These are phyloP conservation scores for Backusella macrospora DNA, from an alignment of 192 early-diverging fungal species.

Conservation along the genomic window DNA sequence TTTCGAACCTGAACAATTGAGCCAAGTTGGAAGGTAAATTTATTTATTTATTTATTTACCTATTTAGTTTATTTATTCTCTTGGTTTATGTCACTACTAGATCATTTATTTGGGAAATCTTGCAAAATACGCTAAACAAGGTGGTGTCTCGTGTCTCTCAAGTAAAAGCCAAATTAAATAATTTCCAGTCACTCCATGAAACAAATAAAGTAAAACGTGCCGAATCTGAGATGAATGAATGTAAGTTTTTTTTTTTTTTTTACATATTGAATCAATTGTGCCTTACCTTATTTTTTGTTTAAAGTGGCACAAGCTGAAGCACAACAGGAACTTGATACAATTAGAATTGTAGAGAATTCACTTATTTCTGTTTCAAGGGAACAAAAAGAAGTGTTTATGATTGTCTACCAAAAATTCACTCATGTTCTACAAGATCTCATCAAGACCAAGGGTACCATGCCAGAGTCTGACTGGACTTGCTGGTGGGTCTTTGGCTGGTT, in stretches of 20 bases:
- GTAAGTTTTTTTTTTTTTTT: slow-evolving; percentile 23
- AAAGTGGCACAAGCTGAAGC: slow-evolving; percentile 36
- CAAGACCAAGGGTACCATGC: slow-evolving; percentile 30
- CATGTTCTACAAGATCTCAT: slow-evolving; percentile 50
- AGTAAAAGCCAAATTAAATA: slow-evolving; percentile 58
- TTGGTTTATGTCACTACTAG: slow-evolving; percentile 20
- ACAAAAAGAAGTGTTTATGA: slow-evolving; percentile 80
- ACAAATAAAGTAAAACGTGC: slow-evolving; percentile 35
- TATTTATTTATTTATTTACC: background rate
- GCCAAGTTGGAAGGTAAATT: slow-evolving; percentile 44
- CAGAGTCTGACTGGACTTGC: slow-evolving; percentile 43
- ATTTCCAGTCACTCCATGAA: slow-evolving; percentile 32
- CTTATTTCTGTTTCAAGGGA: slow-evolving; percentile 72
- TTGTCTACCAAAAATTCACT: slow-evolving; percentile 69
- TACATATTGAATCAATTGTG: background rate
- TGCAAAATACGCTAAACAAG: slow-evolving; percentile 85
- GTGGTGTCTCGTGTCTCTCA: slow-evolving; percentile 81
- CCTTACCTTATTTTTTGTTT: background rate
- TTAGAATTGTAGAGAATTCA: slow-evolving; percentile 62
- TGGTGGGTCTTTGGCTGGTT: slow-evolving; percentile 69
- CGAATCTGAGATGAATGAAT: slow-evolving; percentile 25
- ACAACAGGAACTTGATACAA: slow-evolving; percentile 48
- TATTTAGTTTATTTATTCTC: background rate
- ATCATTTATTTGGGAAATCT: slow-evolving; percentile 85
- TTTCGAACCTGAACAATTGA: slow-evolving; percentile 58